Base-by-base conservation (phyloP, 306 rosid genomes). In the Vigna radiata region DNA sequence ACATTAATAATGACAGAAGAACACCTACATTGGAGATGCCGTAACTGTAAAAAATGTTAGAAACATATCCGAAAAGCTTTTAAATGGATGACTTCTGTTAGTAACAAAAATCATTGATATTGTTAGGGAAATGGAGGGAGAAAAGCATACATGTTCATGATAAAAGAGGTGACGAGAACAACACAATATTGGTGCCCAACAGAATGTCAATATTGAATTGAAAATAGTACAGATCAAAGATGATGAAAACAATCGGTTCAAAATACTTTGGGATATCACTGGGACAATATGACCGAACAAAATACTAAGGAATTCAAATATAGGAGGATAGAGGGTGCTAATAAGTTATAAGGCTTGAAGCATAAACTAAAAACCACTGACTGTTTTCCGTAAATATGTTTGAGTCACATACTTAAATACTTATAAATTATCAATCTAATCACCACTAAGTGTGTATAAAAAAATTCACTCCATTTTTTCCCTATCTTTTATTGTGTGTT, bases 231-330 rank as follows among this genome's bases (percentile, higher is more conserved):
- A 39, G 48, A 60, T 58, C 59, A 75, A 62, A 73, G 63, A 21
- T 47, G 69, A 39, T 10, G 33, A 63, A 68, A 73, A 53, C 56
- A 68, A 73, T 16, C 64, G 33, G 23, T 77, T 72, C 66, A 54
- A 44, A 53, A 46, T 66, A 43, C 13, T 60, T 84, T 37, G 8
- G 11, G 44, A 68, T 77, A 60, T 64, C 67, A 70, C 52, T 23
- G 6, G 21, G 44, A 62, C 44, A 41, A 68, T 25, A 68, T 61
- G 49, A 58, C 48, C 14, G 44, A 73, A 73, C 41, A 11, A 70
- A 68, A 55, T 15, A n/a, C 67, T 19, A 47, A 75, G 21, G 60
- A 18, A 48, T 14, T 55, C 43, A 48, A 41, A 59, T 27, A 62
- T 13, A 54, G 61, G 75, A 63, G 52, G 41, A 43, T 46, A 70